A percentile compares a stretch with the other conserved stretches of the same genome.
These are phyloP conservation scores for Venustampulla echinocandica DNA, from an alignment of 495 filamentous ascomycete genomes.

Conservation along the genomic window DNA sequence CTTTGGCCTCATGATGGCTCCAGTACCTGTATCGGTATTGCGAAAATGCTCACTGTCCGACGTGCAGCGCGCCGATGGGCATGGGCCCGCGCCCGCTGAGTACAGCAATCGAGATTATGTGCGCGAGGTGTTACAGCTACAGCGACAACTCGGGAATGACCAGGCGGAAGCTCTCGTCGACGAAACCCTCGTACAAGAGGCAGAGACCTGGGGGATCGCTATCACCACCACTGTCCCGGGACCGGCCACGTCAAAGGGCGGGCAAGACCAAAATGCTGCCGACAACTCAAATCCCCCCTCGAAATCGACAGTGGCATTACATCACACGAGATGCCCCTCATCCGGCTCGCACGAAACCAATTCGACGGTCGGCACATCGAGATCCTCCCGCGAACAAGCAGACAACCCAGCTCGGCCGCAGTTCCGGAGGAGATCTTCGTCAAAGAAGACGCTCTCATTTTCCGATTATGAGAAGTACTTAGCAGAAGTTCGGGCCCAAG, in stretches of 20 bases:
- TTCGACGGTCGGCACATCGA: slow-evolving; percentile 28
- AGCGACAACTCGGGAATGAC: slow-evolving; percentile 29
- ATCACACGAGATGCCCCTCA: slow-evolving; percentile 30
- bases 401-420: neutral
- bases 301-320: slow-evolving; percentile 25
- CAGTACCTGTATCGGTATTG: neutral
- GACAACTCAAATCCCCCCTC: slow-evolving; percentile 29
- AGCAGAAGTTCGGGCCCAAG: slow-evolving; percentile 30
- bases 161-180: slow-evolving; percentile 34
- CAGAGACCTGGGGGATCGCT: slow-evolving; percentile 35
- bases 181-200: slow-evolving; percentile 29
- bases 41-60: slow-evolving; percentile 14
- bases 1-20: slow-evolving; percentile 14
- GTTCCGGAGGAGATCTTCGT: slow-evolving; percentile 26
- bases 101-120: slow-evolving; percentile 27
- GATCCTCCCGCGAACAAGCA: slow-evolving; percentile 24
- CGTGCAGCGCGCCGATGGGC: slow-evolving; percentile 4
- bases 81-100: slow-evolving; percentile 6
- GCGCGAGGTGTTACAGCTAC: slow-evolving; percentile 33
- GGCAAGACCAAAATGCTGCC: slow-evolving; percentile 1
- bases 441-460: slow-evolving; percentile 35
- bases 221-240: slow-evolving; percentile 24
- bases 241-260: slow-evolving; percentile 20
- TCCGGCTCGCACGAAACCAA: slow-evolving; percentile 28
- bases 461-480: slow-evolving; percentile 45